These are phyloP conservation scores for Oryza meridionalis DNA, from an alignment of 176 grass and related monocot genomes.

Conservation along the genomic window DNA sequence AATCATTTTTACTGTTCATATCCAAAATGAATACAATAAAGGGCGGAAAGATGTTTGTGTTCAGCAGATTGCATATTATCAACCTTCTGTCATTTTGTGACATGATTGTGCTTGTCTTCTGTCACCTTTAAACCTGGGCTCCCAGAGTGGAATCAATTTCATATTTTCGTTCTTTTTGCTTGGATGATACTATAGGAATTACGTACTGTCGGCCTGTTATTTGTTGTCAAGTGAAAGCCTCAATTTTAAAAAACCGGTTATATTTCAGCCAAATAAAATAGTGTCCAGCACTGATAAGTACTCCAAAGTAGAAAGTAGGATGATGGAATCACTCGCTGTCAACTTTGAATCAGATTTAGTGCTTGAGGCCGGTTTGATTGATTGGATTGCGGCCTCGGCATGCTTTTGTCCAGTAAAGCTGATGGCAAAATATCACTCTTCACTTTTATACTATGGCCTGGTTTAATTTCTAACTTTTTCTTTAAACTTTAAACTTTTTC, in stretches of 20 bases:
- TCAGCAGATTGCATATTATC: not conserved
- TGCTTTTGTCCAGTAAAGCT: slow-evolving; percentile 25
- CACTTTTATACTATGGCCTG: not conserved
- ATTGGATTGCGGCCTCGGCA: not conserved
- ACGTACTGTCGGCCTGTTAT: not conserved
- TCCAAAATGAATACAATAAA: slow-evolving; percentile 29
- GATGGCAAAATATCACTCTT: slow-evolving; percentile 25
- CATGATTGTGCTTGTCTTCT: not conserved
- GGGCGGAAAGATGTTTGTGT: slow-evolving; percentile 19
- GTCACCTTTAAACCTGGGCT: not conserved
- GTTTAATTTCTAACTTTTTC: too few relatives aligned
- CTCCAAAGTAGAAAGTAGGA: not conserved
- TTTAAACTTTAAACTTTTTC: too few relatives aligned
- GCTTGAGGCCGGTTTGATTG: not conserved
- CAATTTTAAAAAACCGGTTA: not conserved
- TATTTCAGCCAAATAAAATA: not conserved
- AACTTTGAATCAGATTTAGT: slow-evolving; percentile 21
- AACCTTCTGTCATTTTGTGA: not conserved
- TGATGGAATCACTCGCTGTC: not conserved
- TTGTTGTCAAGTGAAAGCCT: not conserved
- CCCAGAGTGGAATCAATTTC: not conserved
- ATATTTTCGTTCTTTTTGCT: not conserved
- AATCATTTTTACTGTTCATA: slow-evolving; percentile 18
- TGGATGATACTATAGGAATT: not conserved
- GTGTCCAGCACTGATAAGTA: not conserved